Percentiles rank a stretch among this genome's conserved stretches.
phyloP scores from a whole-genome alignment of 805 yeast genomes.

The Millerozyma miso region DNA sequence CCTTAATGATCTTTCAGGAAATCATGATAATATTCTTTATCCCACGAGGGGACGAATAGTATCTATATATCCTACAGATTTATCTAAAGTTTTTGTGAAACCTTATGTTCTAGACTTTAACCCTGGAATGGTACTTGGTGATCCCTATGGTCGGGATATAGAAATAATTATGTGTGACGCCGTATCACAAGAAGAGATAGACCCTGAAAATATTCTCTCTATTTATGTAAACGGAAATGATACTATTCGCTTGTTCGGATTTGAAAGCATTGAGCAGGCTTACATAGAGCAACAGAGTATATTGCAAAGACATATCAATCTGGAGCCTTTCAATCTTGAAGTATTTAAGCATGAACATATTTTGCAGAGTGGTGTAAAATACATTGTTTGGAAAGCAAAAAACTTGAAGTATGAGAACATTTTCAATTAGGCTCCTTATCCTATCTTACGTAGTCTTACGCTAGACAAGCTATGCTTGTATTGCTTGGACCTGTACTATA shows the following conservation, averaged over 20 bases:
- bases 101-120: slow-evolving; percentile 11
- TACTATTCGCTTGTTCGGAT: slow-evolving; percentile 10
- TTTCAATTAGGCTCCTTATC: too few species aligned
- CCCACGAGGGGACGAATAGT: slow-evolving; percentile 16
- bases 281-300: slow-evolving; percentile 7
- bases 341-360: slow-evolving; percentile 5
- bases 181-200: neutral
- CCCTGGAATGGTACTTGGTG: slow-evolving; percentile 11
- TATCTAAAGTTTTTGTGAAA: slow-evolving; percentile 25
- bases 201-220: slow-evolving; percentile 10
- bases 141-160: slow-evolving; percentile 21
- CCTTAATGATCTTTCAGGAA: slow-evolving; percentile 2
- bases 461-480: too few species aligned
- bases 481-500: neutral
- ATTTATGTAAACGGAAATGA: slow-evolving; percentile 12
- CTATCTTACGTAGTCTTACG: too few species aligned
- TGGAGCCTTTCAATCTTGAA: slow-evolving; percentile 2
- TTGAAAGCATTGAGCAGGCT: slow-evolving; percentile 11
- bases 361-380: slow-evolving; percentile 1
- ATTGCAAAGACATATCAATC: neutral
- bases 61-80: slow-evolving; percentile 23
- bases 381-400: slow-evolving; percentile 7
- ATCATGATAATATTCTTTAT: slow-evolving; percentile 11
- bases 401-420: slow-evolving; percentile 1
- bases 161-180: slow-evolving; percentile 21